Conservation (phyloP, 257 asterid species). For the Primulina tabacum region DNA sequence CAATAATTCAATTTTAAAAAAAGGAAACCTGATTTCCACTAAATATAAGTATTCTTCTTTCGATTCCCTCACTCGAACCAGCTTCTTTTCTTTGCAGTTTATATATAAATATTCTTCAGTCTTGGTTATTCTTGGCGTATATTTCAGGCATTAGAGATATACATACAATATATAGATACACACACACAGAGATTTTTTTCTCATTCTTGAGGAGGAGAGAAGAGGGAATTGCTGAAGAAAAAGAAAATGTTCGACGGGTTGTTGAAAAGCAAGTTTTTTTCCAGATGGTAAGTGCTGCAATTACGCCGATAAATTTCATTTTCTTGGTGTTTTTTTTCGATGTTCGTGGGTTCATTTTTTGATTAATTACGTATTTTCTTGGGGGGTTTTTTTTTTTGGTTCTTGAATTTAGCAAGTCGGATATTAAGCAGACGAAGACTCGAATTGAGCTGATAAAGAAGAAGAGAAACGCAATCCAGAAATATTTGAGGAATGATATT, state of each 20-base stretch:
- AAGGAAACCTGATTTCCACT: background rate
- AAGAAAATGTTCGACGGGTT: background rate
- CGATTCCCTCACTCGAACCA: background rate
- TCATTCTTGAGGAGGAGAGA: background rate
- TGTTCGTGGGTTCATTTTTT: background rate
- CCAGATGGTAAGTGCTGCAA: background rate
- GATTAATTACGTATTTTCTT: background rate
- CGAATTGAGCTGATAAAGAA: constrained; percentile 62
- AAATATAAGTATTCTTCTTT: too few species aligned
- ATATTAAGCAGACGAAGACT: constrained; percentile 48
- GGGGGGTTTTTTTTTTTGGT: background rate
- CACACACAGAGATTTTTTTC: background rate
- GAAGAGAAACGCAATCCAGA: constrained; percentile 76
- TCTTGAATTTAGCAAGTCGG: constrained; percentile 55
- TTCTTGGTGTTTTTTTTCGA: constrained; percentile 12
- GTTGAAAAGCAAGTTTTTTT: background rate
- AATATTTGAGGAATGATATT: constrained; percentile 69
- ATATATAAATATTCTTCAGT: background rate
- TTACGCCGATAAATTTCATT: background rate
- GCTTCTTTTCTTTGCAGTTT: background rate
- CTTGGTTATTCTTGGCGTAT: background rate
- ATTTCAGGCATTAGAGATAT: background rate
- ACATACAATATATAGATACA: background rate
- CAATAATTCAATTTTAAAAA: too few species aligned
- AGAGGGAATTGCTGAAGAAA: background rate